Evolutionary conservation across 1,284 basidiomycete species (phyloP), one percentile per base, ranked within the genome.

Genomic region (Volvariella surrecta): DNA sequence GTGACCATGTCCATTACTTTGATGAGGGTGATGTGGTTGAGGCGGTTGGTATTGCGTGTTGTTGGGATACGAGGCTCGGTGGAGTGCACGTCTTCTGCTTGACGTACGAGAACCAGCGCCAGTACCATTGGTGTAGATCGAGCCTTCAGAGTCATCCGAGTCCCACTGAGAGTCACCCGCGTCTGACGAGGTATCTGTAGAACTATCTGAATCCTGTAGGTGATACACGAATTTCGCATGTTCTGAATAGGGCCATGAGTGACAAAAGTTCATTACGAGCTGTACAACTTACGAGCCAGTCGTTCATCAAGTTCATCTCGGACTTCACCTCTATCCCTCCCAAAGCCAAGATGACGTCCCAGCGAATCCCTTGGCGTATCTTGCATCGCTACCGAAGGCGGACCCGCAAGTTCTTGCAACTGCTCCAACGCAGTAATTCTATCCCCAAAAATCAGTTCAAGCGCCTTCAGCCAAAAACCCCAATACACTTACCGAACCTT

Each of bases 361-460:
- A 87, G 48, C 35, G 71, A 73, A 54, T 86, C 76, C 32, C 74
- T 61, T 0, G 92, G 91, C 1, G 90, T 83, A 40, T 88, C 79
- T 39, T 93, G 90, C 72, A 96, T 78, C 47, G 82, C 85, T 0
- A 91, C 90, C 6, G 89, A 89, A 0, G 95, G 95, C 0, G 89
- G 91, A 31, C 30, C 15, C 30, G 30, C 30, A 19, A 99, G 62
- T 48, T 84, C 76, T 16, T 82, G 74, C 4, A 98, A 65, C 46
- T 92, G 86, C 50, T 89, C 79, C 39, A 96, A 66, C 4, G 91
- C 87, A 19, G 73, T 77, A 13, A 70, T 66, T 51, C 84, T 88
- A 7, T 16, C 15, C 28, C 31, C 21, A 4, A 30, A 18, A 19
- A 24, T n/a, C 19, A 19, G 38, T 30, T 30, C 30, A n/a, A n/a